A percentile compares a stretch with the other conserved stretches of the same genome.
Evolutionary conservation across 345 rosid species (phyloP).

Genomic region (Xanthoceras sorbifolium): DNA sequence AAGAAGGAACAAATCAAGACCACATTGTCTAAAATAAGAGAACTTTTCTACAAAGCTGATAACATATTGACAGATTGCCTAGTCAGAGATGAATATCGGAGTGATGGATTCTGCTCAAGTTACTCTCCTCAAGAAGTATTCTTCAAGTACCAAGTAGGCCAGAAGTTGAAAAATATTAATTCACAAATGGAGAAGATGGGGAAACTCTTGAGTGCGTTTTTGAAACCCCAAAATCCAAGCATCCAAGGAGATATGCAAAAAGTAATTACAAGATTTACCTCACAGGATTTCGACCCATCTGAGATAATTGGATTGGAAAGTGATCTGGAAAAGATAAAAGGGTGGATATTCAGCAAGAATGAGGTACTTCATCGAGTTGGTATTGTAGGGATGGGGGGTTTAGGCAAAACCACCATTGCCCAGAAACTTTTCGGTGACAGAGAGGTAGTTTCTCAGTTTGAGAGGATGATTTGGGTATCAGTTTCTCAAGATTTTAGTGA

Average conservation of each 20-base stretch:
- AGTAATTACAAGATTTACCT: neutral
- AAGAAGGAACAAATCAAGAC: slow-evolving; percentile 3
- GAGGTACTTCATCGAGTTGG: slow-evolving; percentile 16
- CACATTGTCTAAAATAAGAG: slow-evolving; percentile 9
- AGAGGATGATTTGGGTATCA: slow-evolving; percentile 31
- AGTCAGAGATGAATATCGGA: slow-evolving; percentile 13
- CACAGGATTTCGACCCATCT: slow-evolving; percentile 20
- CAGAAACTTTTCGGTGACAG: slow-evolving; percentile 26
- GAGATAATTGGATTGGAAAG: slow-evolving; percentile 28
- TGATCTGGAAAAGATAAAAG: slow-evolving; percentile 26
- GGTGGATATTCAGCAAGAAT: slow-evolving; percentile 17
- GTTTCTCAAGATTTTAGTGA: slow-evolving; percentile 27
- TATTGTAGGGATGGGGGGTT: slow-evolving; percentile 42
- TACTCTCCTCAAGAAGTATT: neutral
- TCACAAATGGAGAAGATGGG: slow-evolving; percentile 8
- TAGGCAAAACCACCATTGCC: slow-evolving; percentile 38
- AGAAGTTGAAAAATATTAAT: slow-evolving; percentile 27
- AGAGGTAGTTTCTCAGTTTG: slow-evolving; percentile 14
- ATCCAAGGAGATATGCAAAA: neutral
- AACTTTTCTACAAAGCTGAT: slow-evolving; percentile 30
- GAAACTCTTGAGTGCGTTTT: neutral
- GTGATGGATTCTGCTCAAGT: slow-evolving; percentile 1
- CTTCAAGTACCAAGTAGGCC: slow-evolving; percentile 21
- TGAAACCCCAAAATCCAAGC: slow-evolving; percentile 1
- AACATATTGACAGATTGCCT: slow-evolving; percentile 34